A percentile compares a stretch with the other conserved stretches of the same genome.
These are phyloP conservation scores for Boletus sp. DNA, from an alignment of 768 basidiomycete species.

Conservation along the genomic window DNA sequence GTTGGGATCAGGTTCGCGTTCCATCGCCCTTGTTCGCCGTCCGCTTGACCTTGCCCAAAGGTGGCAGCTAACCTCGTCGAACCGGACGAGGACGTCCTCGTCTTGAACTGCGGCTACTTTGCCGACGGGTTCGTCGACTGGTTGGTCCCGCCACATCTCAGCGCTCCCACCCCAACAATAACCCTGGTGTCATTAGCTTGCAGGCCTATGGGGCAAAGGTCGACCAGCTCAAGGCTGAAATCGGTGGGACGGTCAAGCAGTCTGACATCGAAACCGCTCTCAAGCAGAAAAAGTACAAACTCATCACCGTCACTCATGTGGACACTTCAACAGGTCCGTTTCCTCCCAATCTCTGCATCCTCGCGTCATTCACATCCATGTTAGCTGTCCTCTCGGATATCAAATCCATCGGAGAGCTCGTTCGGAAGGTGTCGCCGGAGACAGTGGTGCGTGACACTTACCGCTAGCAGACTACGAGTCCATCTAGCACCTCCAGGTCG, in stretches of 20 bases:
- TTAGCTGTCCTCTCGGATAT: conserved; percentile 83
- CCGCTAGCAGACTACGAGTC: neutral
- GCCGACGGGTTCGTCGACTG: conserved; percentile 88
- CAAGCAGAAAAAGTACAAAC: conserved; percentile 76
- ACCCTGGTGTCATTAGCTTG: conserved; percentile 45
- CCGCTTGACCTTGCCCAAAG: conserved; percentile 37
- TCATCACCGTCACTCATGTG: conserved; percentile 92
- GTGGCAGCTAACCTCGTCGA: conserved; percentile 91
- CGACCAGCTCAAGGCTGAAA: conserved; percentile 73
- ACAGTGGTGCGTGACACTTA: conserved; percentile 56
- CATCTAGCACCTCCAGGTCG: conserved; percentile 43
- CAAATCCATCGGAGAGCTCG: conserved; percentile 67
- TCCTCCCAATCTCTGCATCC: too few species aligned
- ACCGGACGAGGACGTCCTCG: conserved; percentile 71
- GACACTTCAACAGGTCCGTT: conserved; percentile 77
- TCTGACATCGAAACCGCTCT: conserved; percentile 66
- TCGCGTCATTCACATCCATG: conserved; percentile 1
- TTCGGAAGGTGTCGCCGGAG: conserved; percentile 74
- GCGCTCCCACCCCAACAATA: neutral
- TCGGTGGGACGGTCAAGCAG: conserved; percentile 71
- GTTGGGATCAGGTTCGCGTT: conserved; percentile 82
- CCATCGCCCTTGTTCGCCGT: neutral
- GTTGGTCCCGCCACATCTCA: conserved; percentile 35
- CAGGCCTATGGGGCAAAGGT: conserved; percentile 87
- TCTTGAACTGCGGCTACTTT: conserved; percentile 91